phyloP scores from a whole-genome alignment of 805 yeast species.

The Cyberlindnera suaveolens region DNA sequence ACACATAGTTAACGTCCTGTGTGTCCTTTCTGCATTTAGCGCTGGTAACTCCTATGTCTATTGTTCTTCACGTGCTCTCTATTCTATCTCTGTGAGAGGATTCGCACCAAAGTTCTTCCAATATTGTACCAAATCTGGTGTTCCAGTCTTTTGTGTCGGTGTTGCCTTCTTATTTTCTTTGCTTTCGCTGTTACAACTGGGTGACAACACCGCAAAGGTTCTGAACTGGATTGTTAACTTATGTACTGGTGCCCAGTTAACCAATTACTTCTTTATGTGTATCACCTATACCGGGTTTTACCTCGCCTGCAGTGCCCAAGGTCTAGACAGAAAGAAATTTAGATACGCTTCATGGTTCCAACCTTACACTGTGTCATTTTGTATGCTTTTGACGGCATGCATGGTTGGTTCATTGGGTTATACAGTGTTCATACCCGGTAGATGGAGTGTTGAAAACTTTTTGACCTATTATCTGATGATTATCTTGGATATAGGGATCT shows the following conservation, averaged over 20 bases:
- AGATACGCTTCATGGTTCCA: constrained; percentile 50
- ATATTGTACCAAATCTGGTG: constrained; percentile 56
- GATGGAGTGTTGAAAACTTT: constrained; percentile 58
- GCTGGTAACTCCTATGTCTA: constrained; percentile 53
- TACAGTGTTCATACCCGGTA: constrained; percentile 61
- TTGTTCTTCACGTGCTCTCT: constrained; percentile 55
- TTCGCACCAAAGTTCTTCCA: constrained; percentile 59
- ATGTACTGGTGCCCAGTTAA: constrained; percentile 61
- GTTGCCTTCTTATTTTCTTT: constrained; percentile 51
- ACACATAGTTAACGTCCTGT: constrained; percentile 43
- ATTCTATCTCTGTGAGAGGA: constrained; percentile 46
- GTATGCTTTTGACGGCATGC: constrained; percentile 34
- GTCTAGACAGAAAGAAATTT: constrained; percentile 33
- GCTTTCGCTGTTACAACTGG: constrained; percentile 59
- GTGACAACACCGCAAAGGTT: constrained; percentile 52
- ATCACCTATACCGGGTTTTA: constrained; percentile 58
- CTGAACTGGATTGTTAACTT: constrained; percentile 66
- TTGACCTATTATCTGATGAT: constrained; percentile 70
- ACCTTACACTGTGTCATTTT: constrained; percentile 49
- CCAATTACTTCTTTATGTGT: constrained; percentile 52
- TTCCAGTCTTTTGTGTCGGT: constrained; percentile 63
- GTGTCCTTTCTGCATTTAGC: constrained; percentile 49
- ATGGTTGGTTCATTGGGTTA: constrained; percentile 64
- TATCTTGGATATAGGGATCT: constrained; percentile 44
- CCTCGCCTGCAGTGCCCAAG: constrained; percentile 49